Evolutionary conservation across 306 rosid genomes (phyloP).

Genomic region (Quillaja saponaria): DNA sequence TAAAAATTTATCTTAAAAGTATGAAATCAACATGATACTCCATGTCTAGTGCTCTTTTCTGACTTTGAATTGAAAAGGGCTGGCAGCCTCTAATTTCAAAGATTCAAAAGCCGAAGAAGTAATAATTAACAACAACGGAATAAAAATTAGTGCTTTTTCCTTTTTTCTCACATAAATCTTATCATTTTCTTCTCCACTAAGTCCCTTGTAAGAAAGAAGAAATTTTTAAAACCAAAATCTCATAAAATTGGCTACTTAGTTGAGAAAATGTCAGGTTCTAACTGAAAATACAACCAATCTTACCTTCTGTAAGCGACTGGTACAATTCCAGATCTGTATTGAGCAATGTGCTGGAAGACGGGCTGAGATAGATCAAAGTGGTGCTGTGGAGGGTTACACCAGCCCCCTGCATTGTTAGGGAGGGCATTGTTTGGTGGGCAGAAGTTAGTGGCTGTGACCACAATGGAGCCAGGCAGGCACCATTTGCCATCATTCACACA

Average conservation of each 20-base stretch:
- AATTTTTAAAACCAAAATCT: not conserved
- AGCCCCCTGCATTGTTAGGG: slow-evolving; percentile 86
- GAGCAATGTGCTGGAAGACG: slow-evolving; percentile 86
- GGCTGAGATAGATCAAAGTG: slow-evolving; percentile 98
- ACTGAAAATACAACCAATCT: not conserved
- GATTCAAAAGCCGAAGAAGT: too few relatives aligned
- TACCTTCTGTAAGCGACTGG: slow-evolving; percentile 92
- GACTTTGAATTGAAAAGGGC: too few relatives aligned
- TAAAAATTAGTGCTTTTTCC: too few relatives aligned
- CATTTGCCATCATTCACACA: slow-evolving; percentile 66
- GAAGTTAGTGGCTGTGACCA: slow-evolving; percentile 97
- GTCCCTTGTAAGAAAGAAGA: too few relatives aligned
- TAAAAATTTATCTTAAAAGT: too few relatives aligned
- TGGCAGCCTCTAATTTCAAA: too few relatives aligned
- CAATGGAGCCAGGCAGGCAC: slow-evolving; percentile 89
- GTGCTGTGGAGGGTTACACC: slow-evolving; percentile 97
- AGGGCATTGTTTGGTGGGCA: slow-evolving; percentile 95
- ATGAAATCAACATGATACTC: too few relatives aligned
- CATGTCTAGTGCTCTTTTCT: too few relatives aligned
- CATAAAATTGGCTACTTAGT: not conserved
- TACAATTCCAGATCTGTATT: slow-evolving; percentile 86
- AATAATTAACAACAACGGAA: too few relatives aligned
- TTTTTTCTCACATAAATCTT: too few relatives aligned
- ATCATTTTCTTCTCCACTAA: too few relatives aligned
- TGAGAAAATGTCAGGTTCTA: not conserved